Conservation (phyloP, 129 eudicot genomes). For the Chrysanthemum makinoi region DNA sequence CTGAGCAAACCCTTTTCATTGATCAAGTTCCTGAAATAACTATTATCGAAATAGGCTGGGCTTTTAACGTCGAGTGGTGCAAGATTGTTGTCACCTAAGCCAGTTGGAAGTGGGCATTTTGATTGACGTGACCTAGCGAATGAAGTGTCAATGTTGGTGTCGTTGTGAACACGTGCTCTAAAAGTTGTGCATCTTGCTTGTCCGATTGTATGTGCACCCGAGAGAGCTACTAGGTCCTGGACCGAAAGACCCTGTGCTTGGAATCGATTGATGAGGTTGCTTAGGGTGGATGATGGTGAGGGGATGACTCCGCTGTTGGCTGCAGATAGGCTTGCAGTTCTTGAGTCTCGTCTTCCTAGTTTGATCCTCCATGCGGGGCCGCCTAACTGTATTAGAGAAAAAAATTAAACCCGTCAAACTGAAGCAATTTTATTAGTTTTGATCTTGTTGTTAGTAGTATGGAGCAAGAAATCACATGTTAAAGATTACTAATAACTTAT, state of each 20-base stretch:
- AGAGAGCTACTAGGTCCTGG: constrained; percentile 62
- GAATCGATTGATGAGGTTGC: constrained; percentile 48
- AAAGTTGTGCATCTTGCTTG: constrained; percentile 60
- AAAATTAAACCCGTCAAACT: neutral
- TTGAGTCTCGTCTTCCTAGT: constrained; percentile 63
- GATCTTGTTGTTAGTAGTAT: neutral
- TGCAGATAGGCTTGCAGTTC: constrained; percentile 49
- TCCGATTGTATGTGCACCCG: constrained; percentile 75
- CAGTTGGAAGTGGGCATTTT: constrained; percentile 40
- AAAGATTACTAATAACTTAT: no score
- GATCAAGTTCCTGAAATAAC: constrained; percentile 40
- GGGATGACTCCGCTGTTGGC: constrained; percentile 61
- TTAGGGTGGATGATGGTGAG: constrained; percentile 45
- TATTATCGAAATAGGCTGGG: constrained; percentile 45
- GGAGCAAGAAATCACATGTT: no score
- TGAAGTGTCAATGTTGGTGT: constrained; percentile 46
- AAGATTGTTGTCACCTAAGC: constrained; percentile 57
- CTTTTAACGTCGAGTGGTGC: constrained; percentile 53
- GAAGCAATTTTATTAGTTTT: neutral
- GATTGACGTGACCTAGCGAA: constrained; percentile 43
- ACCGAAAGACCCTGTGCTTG: constrained; percentile 51
- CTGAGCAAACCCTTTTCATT: constrained; percentile 49
- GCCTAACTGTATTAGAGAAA: constrained; percentile 47
- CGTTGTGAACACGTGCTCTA: constrained; percentile 56
- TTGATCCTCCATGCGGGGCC: constrained; percentile 82